phyloP scores from a whole-genome alignment of 2,329 filamentous ascomycete genomes.

The Aspergillus jensenii region DNA sequence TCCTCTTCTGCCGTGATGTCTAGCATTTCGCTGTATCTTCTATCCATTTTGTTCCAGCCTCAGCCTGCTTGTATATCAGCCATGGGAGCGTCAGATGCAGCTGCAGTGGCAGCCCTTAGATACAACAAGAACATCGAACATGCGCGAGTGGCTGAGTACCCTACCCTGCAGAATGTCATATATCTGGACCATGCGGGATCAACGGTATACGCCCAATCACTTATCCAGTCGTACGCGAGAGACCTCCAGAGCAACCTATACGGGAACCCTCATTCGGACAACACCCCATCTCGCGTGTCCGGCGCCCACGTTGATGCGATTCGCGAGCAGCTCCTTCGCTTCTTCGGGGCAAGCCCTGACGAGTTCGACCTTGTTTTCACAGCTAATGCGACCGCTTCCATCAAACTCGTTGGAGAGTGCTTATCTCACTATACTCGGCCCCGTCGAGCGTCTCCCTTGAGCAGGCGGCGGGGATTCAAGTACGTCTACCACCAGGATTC shows the following conservation, averaged over 20 bases:
- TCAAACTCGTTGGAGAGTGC: slow-evolving; percentile 15
- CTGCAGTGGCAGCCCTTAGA: neutral
- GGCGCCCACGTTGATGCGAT: slow-evolving; percentile 14
- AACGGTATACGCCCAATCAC: slow-evolving; percentile 14
- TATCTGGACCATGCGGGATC: slow-evolving; percentile 17
- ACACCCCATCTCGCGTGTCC: slow-evolving; percentile 13
- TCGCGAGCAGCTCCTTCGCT: slow-evolving; percentile 8
- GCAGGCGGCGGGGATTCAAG: slow-evolving; percentile 6
- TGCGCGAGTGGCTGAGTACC: slow-evolving; percentile 2
- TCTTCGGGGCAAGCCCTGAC: slow-evolving; percentile 13
- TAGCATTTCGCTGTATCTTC: neutral
- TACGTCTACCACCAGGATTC: slow-evolving; percentile 17
- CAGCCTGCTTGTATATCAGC: neutral
- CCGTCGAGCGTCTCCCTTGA: neutral
- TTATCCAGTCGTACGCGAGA: slow-evolving; percentile 6
- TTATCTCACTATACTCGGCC: neutral
- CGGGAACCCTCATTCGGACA: slow-evolving; percentile 17
- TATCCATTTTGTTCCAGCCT: neutral
- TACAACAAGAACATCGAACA: slow-evolving; percentile 5
- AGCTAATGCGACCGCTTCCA: slow-evolving; percentile 12
- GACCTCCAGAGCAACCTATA: slow-evolving; percentile 13
- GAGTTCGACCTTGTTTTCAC: slow-evolving; percentile 18
- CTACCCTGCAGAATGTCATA: neutral
- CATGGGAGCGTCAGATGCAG: neutral
- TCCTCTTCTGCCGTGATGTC: too few species aligned